Evolutionary conservation across 2,329 filamentous ascomycete genomes (phyloP), one percentile per base, ranked within the genome.

Genomic region (Penicillium sp.): DNA sequence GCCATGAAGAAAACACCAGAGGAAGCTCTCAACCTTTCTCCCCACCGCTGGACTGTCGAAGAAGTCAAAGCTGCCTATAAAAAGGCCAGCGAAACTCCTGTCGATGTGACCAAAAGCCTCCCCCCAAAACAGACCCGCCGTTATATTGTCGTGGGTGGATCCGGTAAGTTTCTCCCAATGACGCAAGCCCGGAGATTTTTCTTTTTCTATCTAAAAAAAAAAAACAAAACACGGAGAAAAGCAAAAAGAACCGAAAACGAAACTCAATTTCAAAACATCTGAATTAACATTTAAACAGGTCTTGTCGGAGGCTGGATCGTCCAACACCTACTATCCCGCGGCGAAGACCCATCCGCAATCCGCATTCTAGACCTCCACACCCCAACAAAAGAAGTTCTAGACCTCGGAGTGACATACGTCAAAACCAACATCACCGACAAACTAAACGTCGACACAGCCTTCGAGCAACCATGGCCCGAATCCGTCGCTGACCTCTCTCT

Each of bases 291-390:
- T 1, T 7, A 13, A 31, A n/a, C 67, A 83, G 82, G 83, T 5
- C 77, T 85, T 31, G 81, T 86, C 2, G 84, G 83, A 3, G 79
- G 82, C 31, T 81, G 80, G 67, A 80, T 86, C 33, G 79, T 83
- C 11, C 71, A 80, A 9, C 80, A 84, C 59, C 78, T 86, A 9
- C 73, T 85, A 10, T 75, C 77, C 21, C 81, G 80, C 6, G 84
- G 84, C 11, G 80, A 83, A 46, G 71, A 77, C 3, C 77, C 82
- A 1, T 66, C 75, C 39, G 77, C 79, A 29, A 82, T 86, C 59
- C 81, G 84, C 11, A 79, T 85, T 53, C 59, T 85, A 47, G 84
- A 86, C 66, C 76, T 83, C 55, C 75, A 75, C 14, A 66, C 72
- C 5, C 77, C 83, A 3, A 74, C 75, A 39, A 72, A 76, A 9